A percentile compares a stretch with the other conserved stretches of the same genome.
phyloP scores from a whole-genome alignment of 208 protist genomes.

The Wallacemonas sp. region DNA sequence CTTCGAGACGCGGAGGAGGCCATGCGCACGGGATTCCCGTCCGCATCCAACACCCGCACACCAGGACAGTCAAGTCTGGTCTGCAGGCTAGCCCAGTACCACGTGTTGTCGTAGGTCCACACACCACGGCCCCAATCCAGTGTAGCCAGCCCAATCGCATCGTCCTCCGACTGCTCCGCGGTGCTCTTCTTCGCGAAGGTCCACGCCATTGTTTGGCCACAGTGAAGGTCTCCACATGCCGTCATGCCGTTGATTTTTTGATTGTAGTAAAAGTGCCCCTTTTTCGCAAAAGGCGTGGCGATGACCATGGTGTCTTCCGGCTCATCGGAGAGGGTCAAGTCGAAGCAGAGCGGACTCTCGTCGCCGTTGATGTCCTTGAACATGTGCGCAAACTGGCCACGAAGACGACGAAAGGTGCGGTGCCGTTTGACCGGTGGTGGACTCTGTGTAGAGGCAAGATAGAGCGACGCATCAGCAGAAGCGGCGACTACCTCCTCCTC shows the following conservation, averaged over 20 bases:
- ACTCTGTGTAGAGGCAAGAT: background rate
- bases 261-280: constrained; percentile 3
- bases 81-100: constrained; percentile 1
- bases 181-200: background rate
- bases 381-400: background rate
- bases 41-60: background rate
- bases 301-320: constrained; percentile 1
- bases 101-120: constrained; percentile 5
- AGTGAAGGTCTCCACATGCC: background rate
- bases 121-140: constrained; percentile 2
- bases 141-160: background rate
- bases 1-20: too few relatives aligned
- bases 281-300: background rate
- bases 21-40: background rate
- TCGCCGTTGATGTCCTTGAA: constrained; percentile 1
- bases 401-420: background rate
- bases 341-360: background rate
- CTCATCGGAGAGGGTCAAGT: background rate
- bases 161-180: background rate
- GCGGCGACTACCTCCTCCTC: too few relatives aligned
- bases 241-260: constrained; percentile 2
- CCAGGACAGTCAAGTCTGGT: background rate
- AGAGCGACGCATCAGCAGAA: too few relatives aligned
- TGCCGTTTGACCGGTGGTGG: background rate
- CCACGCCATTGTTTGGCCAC: background rate